Base-by-base conservation (phyloP, 2,329 filamentous ascomycete genomes). In the Cordyceps farinosa region DNA sequence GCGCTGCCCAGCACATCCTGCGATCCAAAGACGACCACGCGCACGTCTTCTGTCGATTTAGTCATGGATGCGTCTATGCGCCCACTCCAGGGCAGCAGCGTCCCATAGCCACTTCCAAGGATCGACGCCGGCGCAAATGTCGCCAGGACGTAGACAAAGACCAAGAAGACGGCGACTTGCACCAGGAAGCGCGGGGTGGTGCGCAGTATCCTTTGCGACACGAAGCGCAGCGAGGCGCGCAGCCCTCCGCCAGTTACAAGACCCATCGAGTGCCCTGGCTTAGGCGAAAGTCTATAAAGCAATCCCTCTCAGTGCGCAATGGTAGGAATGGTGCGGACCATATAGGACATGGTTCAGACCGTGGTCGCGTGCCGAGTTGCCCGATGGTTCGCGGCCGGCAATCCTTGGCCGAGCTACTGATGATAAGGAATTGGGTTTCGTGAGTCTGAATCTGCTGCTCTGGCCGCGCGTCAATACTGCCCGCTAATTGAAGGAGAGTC, bases 1-100 rank as follows among this genome's bases (percentile, higher is more conserved):
- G 52, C 61, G 53, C 61, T 63, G 5, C 61, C 61, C 27, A 53
- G 13, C 7, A 63, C 22, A 51, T 63, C 61, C 34, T 63, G 61
- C 17, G 61, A 63, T 4, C 61, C 61, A 51, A 63, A 63, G 29
- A 56, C 61, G 11, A 63, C 53, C 3, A 63, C 36, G 9, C 61
- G 61, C 10, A 63, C 22, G 29, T 63, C 45, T 15, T 60, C 56
- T 42, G 45, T 60, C 32, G 56, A 60, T 42, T 15, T 60, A 11
- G 56, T 60, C 6, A 60, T 51, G 7, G 56, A 60, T 15, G 56
- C 15, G 27, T 60, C 17, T 7, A 60, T n/a, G 32, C 22, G 32
- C 13, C 55, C 44, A 11, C 22, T 13, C 56, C 56, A 60, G 4
- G 17, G 9, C n/a, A 60, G 45, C 11, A 51, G 6, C 9, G 5